Evolutionary conservation across 1,139 yeast genomes (phyloP), one percentile per base, ranked within the genome.

Genomic region (Hyphopichia pseudoburtonii): DNA sequence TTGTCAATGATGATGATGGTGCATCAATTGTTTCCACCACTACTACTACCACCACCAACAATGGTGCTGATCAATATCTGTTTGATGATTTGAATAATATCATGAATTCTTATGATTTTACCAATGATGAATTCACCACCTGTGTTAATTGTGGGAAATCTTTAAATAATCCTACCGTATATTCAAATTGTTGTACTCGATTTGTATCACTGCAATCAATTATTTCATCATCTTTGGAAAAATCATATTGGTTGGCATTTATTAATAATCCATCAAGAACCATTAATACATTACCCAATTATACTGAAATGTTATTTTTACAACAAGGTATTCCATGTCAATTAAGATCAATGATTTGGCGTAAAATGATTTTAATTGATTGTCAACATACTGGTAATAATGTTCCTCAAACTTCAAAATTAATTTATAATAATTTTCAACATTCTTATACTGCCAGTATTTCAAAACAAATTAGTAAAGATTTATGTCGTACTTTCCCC

Each of bases 401-500:
- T 24, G 54, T 67, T n/a, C 75, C 76, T 1, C 64, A 62, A 21
- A 56, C 70, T 7, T 58, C 71, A 3, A 46, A 46, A 31, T 52
- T 65, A 37, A 61, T 70, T 5, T 70, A 51, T 49, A 51, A 53
- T 33, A 70, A 70, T 52, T 70, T 70, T 44, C 76, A 70, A 43
- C 76, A 70, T 46, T 66, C 73, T 2, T 70, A 70, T 48, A 62
- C 56, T 46, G 43, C 57, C 6, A 73, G 64, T 36, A 64, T 69
- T 9, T 64, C 75, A 4, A 68, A 73, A 40, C 83, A 80, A 44
- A 82, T 82, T 43, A 66, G 73, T 32, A 78, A 83, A 44, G 88
- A 82, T 52, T 70, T 82, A 45, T 70, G 69, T 45, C 59, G 88
- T 41, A 81, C 88, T 0, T 82, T 81, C 53, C 87, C 87, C 2